These are phyloP conservation scores for Hamigera avellanea DNA, from an alignment of 495 filamentous ascomycete genomes.

Conservation along the genomic window DNA sequence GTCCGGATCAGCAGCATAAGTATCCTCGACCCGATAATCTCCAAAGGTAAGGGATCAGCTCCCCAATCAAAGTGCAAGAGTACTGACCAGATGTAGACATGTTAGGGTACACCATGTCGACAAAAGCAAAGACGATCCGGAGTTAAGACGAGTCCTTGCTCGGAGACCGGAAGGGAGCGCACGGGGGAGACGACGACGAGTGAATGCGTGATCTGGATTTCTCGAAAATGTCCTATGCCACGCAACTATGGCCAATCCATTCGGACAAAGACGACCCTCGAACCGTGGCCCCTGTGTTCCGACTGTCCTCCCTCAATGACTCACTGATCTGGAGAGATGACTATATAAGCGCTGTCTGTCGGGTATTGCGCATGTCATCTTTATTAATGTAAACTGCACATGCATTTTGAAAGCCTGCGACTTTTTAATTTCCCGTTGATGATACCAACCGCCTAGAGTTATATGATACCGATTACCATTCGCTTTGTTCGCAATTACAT, in stretches of 20 bases:
- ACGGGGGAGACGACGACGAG: conserved; percentile 66
- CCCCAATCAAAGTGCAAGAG: too few relatives aligned
- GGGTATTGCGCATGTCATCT: too few relatives aligned
- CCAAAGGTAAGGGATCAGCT: conserved; percentile 57
- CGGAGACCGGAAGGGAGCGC: conserved; percentile 78
- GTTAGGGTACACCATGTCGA: conserved; percentile 82
- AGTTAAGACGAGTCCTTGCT: conserved; percentile 65
- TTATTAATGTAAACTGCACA: too few relatives aligned
- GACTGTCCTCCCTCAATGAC: too few relatives aligned
- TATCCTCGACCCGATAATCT: conserved; percentile 96
- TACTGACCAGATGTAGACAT: conserved; percentile 41
- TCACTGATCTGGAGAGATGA: too few relatives aligned
- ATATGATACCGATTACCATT: conserved; percentile 1
- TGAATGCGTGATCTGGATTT: conserved; percentile 11
- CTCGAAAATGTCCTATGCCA: too few relatives aligned
- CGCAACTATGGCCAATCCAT: too few relatives aligned
- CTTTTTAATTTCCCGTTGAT: conserved; percentile 10
- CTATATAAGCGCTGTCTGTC: too few relatives aligned
- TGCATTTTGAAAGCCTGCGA: neutral
- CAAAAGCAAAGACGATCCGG: conserved; percentile 74
- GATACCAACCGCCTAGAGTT: conserved; percentile 20
- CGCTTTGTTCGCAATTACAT: neutral
- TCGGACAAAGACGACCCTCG: too few relatives aligned
- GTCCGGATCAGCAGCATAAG: conserved; percentile 88
- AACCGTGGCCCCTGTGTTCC: too few relatives aligned